A percentile compares a stretch with the other conserved stretches of the same genome.
Evolutionary conservation across 2,329 filamentous ascomycete species (phyloP).

Genomic region (Stagonosporopsis chrysanthemi): DNA sequence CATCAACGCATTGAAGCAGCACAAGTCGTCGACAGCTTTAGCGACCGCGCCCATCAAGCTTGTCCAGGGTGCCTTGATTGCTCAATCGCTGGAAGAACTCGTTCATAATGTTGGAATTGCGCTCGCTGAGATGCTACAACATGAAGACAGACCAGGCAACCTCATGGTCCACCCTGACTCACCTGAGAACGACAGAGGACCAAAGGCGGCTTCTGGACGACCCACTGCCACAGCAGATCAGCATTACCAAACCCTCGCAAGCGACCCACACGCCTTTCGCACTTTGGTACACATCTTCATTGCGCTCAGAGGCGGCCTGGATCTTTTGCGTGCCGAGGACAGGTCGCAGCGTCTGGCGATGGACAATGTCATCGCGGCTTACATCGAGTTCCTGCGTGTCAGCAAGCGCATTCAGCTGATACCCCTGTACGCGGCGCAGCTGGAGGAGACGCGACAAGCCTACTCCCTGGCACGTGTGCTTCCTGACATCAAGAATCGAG

Average conservation of each 20-base stretch:
- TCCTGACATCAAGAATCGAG: constrained; percentile 71
- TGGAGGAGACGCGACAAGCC: constrained; percentile 70
- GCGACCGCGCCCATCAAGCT: constrained; percentile 73
- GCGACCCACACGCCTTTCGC: constrained; percentile 54
- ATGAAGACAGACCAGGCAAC: constrained; percentile 37
- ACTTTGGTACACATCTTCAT: constrained; percentile 65
- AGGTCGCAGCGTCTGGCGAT: constrained; percentile 52
- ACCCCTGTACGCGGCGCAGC: constrained; percentile 85
- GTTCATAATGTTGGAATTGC: constrained; percentile 54
- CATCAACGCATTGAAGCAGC: constrained; percentile 66
- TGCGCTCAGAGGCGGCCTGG: constrained; percentile 63
- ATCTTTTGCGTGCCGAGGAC: constrained; percentile 20
- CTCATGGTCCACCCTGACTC: constrained; percentile 45
- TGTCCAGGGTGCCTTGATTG: constrained; percentile 77
- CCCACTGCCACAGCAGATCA: constrained; percentile 33
- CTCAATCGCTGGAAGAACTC: constrained; percentile 61
- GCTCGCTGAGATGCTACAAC: constrained; percentile 49
- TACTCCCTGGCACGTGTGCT: constrained; percentile 78
- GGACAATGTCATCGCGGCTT: constrained; percentile 80
- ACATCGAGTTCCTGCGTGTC: constrained; percentile 79
- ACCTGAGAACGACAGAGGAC: constrained; percentile 22
- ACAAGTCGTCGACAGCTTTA: constrained; percentile 64
- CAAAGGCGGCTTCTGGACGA: constrained; percentile 29
- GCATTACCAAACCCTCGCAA: constrained; percentile 44
- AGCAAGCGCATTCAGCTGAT: constrained; percentile 78